Conservation (phyloP, 225 moss, liverwort and hornwort genomes). For the Climacium dendroides region DNA sequence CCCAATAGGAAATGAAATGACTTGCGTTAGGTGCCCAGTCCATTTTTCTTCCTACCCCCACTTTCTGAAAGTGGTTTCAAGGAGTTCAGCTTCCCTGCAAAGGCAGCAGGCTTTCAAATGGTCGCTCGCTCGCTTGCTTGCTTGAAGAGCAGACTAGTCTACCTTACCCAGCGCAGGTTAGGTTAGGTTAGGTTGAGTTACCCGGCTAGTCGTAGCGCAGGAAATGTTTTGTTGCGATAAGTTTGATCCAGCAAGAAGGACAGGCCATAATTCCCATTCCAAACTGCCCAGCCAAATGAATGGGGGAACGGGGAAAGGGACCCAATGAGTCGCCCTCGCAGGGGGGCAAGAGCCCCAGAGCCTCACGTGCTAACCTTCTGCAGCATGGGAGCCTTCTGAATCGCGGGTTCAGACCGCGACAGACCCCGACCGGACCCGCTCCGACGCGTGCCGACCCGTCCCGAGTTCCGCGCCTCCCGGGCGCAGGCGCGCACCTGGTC, state of each 20-base stretch:
- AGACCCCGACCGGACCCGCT: neutral
- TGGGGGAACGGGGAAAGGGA: neutral
- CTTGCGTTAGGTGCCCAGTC: too few relatives aligned
- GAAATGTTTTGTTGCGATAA: neutral
- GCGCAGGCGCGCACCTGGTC: neutral
- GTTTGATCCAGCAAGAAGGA: neutral
- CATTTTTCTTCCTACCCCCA: too few relatives aligned
- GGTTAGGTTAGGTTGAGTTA: neutral
- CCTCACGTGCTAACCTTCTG: constrained; percentile 26
- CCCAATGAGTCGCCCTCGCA: neutral
- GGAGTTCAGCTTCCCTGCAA: too few relatives aligned
- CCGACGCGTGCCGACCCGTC: neutral
- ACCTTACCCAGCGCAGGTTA: too few relatives aligned
- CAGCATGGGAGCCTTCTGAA: constrained; percentile 3
- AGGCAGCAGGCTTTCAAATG: too few relatives aligned
- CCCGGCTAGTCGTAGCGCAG: neutral
- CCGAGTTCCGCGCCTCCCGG: neutral
- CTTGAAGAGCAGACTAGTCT: too few relatives aligned
- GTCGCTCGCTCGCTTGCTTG: too few relatives aligned
- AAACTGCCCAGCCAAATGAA: neutral
- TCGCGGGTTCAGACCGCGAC: neutral
- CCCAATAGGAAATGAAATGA: too few relatives aligned
- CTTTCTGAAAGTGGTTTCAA: too few relatives aligned
- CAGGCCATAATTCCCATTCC: neutral
- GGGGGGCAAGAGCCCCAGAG: neutral